Conservation (phyloP, 805 yeast species). For the Sugiyamaella marilandica region DNA sequence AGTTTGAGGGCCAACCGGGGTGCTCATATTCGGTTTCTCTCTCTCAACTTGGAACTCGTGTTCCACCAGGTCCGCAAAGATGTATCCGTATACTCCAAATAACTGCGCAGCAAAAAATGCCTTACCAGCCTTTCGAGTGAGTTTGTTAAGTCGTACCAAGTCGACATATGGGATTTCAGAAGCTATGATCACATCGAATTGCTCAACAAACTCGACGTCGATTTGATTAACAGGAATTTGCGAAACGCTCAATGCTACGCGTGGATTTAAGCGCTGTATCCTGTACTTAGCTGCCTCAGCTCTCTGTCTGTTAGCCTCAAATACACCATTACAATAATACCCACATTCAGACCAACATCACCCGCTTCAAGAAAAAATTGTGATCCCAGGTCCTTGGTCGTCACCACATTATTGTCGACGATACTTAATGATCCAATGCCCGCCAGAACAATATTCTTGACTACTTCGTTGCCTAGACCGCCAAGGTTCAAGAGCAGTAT, state of each 20-base stretch:
- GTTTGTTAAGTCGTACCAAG: conserved; percentile 40
- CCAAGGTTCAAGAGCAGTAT: conserved; percentile 68
- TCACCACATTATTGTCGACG: conserved; percentile 51
- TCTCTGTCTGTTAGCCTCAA: conserved; percentile 35
- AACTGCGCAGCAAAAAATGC: conserved; percentile 66
- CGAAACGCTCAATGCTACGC: conserved; percentile 57
- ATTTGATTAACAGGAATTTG: conserved; percentile 29
- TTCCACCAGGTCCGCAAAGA: conserved; percentile 70
- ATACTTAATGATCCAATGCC: conserved; percentile 80
- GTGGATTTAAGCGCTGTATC: conserved; percentile 70
- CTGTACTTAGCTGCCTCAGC: conserved; percentile 50
- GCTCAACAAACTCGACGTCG: conserved; percentile 38
- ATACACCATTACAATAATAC: conserved; percentile 2
- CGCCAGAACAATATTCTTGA: conserved; percentile 80
- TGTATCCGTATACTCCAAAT: conserved; percentile 79
- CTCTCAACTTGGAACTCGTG: conserved; percentile 40
- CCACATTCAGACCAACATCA: conserved; percentile 46
- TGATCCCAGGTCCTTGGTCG: conserved; percentile 59
- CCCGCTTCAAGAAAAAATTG: conserved; percentile 65
- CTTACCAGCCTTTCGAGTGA: conserved; percentile 51
- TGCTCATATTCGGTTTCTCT: conserved; percentile 23
- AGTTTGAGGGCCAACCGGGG: conserved; percentile 48
- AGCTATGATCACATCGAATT: conserved; percentile 69
- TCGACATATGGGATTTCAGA: conserved; percentile 49
- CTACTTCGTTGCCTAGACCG: conserved; percentile 74